Evolutionary conservation across 805 yeast genomes (phyloP).

Genomic region (Teunomyces lycoperdinae): DNA sequence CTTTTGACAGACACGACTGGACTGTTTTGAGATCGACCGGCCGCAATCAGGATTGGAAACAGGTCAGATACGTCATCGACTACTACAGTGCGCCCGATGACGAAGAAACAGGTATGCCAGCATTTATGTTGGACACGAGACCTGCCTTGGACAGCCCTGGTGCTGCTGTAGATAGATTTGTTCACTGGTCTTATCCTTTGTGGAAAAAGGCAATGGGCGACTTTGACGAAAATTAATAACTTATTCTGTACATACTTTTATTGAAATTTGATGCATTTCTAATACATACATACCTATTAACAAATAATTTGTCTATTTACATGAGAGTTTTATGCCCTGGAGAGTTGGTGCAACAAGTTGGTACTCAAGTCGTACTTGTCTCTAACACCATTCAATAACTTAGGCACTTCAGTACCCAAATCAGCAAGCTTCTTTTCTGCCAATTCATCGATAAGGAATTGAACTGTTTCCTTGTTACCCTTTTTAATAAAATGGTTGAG

Average conservation of each 20-base stretch:
- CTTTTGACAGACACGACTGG: constrained; percentile 99
- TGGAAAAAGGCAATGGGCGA: constrained; percentile 73
- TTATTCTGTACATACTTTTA: background rate
- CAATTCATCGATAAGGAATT: constrained; percentile 39
- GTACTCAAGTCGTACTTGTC: constrained; percentile 13
- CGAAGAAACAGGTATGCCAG: constrained; percentile 79
- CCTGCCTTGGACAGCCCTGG: constrained; percentile 80
- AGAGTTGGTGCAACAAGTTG: constrained; percentile 4
- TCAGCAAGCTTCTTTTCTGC: constrained; percentile 21
- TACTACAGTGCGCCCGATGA: constrained; percentile 96
- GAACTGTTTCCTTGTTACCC: constrained; percentile 29
- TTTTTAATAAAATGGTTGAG: constrained; percentile 35
- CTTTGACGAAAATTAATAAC: constrained; percentile 15
- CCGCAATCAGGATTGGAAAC: constrained; percentile 48
- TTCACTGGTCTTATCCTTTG: constrained; percentile 63
- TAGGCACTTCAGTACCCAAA: constrained; percentile 43
- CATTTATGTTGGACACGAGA: constrained; percentile 89
- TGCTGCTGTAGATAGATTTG: constrained; percentile 66
- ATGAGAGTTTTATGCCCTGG: background rate
- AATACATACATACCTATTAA: constrained; percentile 2
- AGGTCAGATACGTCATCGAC: constrained; percentile 90
- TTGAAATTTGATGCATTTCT: background rate
- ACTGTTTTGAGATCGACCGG: constrained; percentile 73
- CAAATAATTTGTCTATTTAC: constrained; percentile 3
- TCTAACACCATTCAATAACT: constrained; percentile 20